Evolutionary conservation across 345 rosid genomes (phyloP).

Genomic region (Trapa incisa): DNA sequence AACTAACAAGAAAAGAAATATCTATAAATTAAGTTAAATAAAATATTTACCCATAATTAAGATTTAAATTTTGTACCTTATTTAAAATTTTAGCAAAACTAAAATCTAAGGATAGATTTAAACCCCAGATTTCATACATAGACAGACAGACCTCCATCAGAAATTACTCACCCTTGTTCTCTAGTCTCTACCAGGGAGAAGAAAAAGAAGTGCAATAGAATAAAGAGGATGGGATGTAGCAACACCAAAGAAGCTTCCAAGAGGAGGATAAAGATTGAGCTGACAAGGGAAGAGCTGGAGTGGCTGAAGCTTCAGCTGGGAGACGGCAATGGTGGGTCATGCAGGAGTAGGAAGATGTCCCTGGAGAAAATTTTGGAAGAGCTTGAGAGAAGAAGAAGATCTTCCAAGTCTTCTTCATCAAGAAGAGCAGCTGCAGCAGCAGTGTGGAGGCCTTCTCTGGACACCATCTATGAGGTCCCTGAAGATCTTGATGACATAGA

Average conservation of each 20-base stretch:
- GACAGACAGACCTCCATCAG: not conserved
- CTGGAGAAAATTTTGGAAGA: conserved; percentile 29
- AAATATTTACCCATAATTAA: too few species aligned
- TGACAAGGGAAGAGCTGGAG: conserved; percentile 59
- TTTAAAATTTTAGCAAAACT: too few species aligned
- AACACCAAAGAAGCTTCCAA: too few species aligned
- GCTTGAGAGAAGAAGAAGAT: conserved; percentile 21
- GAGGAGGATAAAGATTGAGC: conserved; percentile 57
- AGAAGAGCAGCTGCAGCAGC: not conserved
- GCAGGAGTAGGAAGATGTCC: conserved; percentile 15
- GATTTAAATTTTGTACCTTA: too few species aligned
- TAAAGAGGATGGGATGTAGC: conserved; percentile 15
- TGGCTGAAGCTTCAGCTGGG: conserved; percentile 39
- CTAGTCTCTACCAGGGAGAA: not conserved
- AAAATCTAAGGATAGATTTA: too few species aligned
- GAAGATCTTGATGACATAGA: conserved; percentile 21
- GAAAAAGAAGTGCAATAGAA: not conserved
- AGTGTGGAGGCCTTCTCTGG: conserved; percentile 60
- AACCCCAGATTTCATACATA: not conserved
- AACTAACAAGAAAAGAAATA: too few species aligned
- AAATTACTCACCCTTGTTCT: not conserved
- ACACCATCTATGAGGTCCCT: conserved; percentile 42
- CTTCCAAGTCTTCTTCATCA: not conserved
- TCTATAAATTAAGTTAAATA: too few species aligned
- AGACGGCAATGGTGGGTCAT: conserved; percentile 6